phyloP scores from a whole-genome alignment of 805 yeast genomes.

The Candida peoriensis region DNA sequence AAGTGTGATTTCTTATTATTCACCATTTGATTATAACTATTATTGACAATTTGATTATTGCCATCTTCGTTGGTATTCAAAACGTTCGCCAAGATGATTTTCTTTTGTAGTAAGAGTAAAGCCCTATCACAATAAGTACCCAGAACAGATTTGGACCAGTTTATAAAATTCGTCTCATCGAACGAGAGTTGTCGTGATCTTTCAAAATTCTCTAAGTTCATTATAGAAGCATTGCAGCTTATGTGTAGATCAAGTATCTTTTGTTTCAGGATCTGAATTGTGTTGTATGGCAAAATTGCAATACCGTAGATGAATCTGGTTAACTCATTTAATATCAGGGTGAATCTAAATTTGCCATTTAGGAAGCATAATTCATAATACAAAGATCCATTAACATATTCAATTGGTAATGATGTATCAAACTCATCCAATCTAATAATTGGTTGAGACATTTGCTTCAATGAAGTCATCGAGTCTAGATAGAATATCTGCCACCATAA shows the following conservation, averaged over 20 bases:
- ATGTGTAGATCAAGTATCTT: constrained; percentile 47
- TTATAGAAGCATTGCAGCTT: constrained; percentile 44
- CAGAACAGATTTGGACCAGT: constrained; percentile 42
- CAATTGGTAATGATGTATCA: constrained; percentile 54
- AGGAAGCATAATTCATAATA: constrained; percentile 43
- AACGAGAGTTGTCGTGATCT: constrained; percentile 34
- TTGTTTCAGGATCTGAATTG: constrained; percentile 39
- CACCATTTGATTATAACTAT: constrained; percentile 25
- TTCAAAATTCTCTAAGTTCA: constrained; percentile 31
- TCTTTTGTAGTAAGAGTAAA: constrained; percentile 34
- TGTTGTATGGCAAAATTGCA: constrained; percentile 33
- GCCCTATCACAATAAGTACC: constrained; percentile 55
- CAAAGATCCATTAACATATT: constrained; percentile 32
- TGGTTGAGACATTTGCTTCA: constrained; percentile 51
- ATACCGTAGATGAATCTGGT: constrained; percentile 47
- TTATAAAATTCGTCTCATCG: constrained; percentile 35
- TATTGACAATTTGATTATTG: constrained; percentile 21
- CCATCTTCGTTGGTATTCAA: constrained; percentile 22
- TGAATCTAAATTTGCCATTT: constrained; percentile 49
- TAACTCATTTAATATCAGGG: constrained; percentile 47
- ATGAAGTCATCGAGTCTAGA: constrained; percentile 51
- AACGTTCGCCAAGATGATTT: constrained; percentile 28
- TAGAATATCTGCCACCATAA: constrained; percentile 69
- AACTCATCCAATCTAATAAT: constrained; percentile 47
- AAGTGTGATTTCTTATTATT: constrained; percentile 23